Percentiles rank a stretch among this genome's conserved stretches.
phyloP scores from a whole-genome alignment of 2,329 filamentous ascomycete species.

The Fusarium sp. region DNA sequence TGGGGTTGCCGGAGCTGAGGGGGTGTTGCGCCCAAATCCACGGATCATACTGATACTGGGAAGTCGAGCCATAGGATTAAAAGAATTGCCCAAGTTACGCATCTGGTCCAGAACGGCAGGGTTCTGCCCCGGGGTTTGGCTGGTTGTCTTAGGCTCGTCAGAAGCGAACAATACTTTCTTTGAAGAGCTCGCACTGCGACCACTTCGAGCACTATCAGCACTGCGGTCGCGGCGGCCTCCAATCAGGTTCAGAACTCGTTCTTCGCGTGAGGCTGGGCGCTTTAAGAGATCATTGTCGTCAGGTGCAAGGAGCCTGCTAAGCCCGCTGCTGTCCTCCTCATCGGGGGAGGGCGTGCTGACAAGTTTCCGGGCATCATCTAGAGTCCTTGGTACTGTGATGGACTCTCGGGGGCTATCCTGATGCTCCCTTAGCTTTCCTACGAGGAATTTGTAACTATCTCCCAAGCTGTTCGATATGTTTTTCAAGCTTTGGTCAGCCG shows the following conservation, averaged over 20 bases:
- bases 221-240: constrained; percentile 81
- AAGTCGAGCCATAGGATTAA: constrained; percentile 86
- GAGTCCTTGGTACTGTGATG: constrained; percentile 81
- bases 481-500: constrained; percentile 91
- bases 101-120: constrained; percentile 82
- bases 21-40: constrained; percentile 73
- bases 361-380: constrained; percentile 92
- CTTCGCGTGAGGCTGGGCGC: constrained; percentile 59
- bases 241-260: constrained; percentile 77
- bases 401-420: constrained; percentile 58
- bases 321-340: constrained; percentile 71
- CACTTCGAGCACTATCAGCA: constrained; percentile 77
- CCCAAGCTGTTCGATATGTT: constrained; percentile 91
- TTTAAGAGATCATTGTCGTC: constrained; percentile 51
- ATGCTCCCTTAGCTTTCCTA: constrained; percentile 86
- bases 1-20: constrained; percentile 52
- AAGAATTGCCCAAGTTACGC: constrained; percentile 80
- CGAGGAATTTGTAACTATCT: constrained; percentile 92
- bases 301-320: constrained; percentile 62
- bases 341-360: constrained; percentile 78
- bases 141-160: constrained; percentile 51
- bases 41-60: constrained; percentile 79
- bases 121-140: constrained; percentile 42
- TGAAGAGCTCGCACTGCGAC: constrained; percentile 70
- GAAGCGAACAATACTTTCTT: constrained; percentile 66